Base-by-base conservation (phyloP, 768 basidiomycete genomes). In the Agrocybe praecox region DNA sequence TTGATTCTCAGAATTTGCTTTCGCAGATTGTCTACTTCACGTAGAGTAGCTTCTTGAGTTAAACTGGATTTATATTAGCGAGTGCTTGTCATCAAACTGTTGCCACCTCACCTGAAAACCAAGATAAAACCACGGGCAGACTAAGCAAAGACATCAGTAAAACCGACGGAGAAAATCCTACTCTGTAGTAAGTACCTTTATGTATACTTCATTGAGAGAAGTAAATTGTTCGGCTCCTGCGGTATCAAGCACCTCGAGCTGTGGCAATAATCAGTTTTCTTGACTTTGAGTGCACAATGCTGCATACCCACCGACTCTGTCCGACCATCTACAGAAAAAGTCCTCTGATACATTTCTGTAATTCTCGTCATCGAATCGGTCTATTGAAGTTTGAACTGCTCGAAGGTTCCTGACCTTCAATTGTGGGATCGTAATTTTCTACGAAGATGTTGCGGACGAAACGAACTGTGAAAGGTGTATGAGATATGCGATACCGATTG, bases 221-320 rank as follows among this genome's bases (percentile, higher is more conserved):
- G 80, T 89, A 69, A 93, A 93, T 69, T 92, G 91, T 63, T 92
- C 91, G n/a, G 88, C 87, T 12, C 91, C 91, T 21, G 91, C 91
- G 11, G 91, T 92, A 68, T 93, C 91, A 54, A 92, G 70, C 50
- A 93, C 84, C 68, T 93, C 88, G 52, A 92, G 82, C 91, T 92
- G 63, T 47, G 9, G 26, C 26, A 29, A 29, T 9, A 29, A 29
- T 29, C 26, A 29, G 26, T 29, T 5, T 29, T 29, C 5, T 4
- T 29, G 4, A 9, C 4, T 9, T 29, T 29, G 26, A 29, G 26
- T 29, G 26, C 26, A 4, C 26, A 29, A 29, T 9, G 4, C 9
- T 29, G 26, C 26, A 29, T 29, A 9, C 26, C 26, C 69, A 92
- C 90, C 67, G 80, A 79, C 64, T 83, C 80, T 58, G 77, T 67